Percentiles rank a stretch among this genome's conserved stretches.
Evolutionary conservation across 495 filamentous ascomycete genomes (phyloP).

Genomic region (Halenospora varia): DNA sequence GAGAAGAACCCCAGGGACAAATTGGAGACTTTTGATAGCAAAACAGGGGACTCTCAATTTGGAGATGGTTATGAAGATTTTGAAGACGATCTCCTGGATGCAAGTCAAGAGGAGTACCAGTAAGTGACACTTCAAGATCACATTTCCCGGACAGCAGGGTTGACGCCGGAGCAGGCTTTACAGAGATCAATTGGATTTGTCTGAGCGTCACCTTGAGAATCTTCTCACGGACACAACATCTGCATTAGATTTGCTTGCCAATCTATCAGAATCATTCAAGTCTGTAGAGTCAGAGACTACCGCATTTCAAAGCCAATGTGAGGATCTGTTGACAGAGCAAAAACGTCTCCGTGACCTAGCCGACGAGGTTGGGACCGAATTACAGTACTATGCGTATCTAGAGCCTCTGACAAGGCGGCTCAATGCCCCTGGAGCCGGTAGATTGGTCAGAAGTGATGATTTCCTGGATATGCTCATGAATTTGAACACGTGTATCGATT

Average conservation of each 20-base stretch:
- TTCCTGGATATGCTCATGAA: slow-evolving; percentile 83
- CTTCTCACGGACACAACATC: slow-evolving; percentile 71
- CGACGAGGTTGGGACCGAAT: slow-evolving; percentile 75
- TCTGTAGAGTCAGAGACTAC: slow-evolving; percentile 86
- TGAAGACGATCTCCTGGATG: slow-evolving; percentile 64
- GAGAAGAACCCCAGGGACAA: slow-evolving; percentile 39
- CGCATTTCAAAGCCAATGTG: slow-evolving; percentile 85
- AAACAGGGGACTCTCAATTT: background rate
- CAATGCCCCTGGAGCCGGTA: slow-evolving; percentile 86
- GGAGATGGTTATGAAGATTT: slow-evolving; percentile 46
- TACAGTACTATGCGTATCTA: slow-evolving; percentile 87
- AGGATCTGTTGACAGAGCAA: slow-evolving; percentile 77
- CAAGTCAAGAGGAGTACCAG: slow-evolving; percentile 84
- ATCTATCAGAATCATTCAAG: slow-evolving; percentile 76
- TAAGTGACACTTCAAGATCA: too few relatives aligned
- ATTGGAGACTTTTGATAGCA: background rate
- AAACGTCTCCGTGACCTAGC: slow-evolving; percentile 69
- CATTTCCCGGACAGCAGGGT: too few relatives aligned
- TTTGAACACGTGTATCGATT: slow-evolving; percentile 83
- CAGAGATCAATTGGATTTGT: slow-evolving; percentile 72
- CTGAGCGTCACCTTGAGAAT: slow-evolving; percentile 73
- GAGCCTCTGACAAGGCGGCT: slow-evolving; percentile 85
- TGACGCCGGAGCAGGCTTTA: slow-evolving; percentile 49
- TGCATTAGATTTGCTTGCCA: slow-evolving; percentile 68
- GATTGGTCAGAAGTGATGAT: slow-evolving; percentile 71